Base-by-base conservation (phyloP, 2,329 filamentous ascomycete genomes). In the Exophiala aquamarina region DNA sequence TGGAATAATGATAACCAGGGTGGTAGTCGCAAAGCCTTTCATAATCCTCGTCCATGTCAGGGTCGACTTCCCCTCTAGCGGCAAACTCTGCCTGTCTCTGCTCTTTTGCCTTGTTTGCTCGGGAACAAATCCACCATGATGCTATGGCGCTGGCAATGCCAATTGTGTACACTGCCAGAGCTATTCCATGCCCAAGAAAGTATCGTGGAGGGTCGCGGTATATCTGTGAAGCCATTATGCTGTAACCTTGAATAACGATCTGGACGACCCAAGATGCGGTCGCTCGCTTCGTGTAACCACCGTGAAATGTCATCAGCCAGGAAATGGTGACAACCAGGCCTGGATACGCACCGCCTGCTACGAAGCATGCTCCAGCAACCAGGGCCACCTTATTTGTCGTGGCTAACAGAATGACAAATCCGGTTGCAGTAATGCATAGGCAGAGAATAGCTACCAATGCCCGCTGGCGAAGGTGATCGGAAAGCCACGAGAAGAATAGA, bases 1-100 rank as follows among this genome's bases (percentile, higher is more conserved):
- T 26, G 6, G 40, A 15, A 36, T 44, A 44, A 23, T 31, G 18
- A 17, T 18, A 44, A 13, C 34, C 19, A 13, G 41, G 41, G 17
- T 44, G 41, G 20, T 44, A 44, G 14, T 44, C 41, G 36, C 41
- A 44, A 11, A 44, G 41, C 17, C 14, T 20, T 23, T 44, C 41
- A 23, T 34, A 44, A n/a, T 35, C 31, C 11, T 23, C 31, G 23
- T 20, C 23, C 17, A 34, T 23, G 19, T 35, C 29, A 14, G 41
- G 41, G 5, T 20, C 15, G 10, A 18, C 29, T 6, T 20, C 20
- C 11, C 20, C 40, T 9, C 23, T 17, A 9, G 20, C 40, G 19
- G 15, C 11, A 19, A 14, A 26, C 7, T 26, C 20, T 3, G 29
- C 41, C 23, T 26, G 23, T 26, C 23, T 6, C 3, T 10, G 14